Conservation (phyloP, 2,329 filamentous ascomycete genomes). For the Fusarium equiseti region DNA sequence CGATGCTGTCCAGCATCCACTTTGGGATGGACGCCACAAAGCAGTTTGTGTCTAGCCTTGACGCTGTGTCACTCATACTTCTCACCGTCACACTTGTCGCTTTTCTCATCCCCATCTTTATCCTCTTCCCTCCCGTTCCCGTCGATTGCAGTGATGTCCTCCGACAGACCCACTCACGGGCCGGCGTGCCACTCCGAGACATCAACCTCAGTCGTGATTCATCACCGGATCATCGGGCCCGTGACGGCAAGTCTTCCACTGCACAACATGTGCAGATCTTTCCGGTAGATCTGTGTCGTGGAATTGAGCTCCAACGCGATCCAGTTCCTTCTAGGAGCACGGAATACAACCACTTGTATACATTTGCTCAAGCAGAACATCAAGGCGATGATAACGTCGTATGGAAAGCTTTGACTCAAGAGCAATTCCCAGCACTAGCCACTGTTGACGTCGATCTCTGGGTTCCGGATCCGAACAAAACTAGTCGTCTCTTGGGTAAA, state of each 20-base stretch:
- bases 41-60: slow-evolving; percentile 44
- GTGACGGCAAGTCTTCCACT: slow-evolving; percentile 37
- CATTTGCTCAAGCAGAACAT: slow-evolving; percentile 73
- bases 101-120: slow-evolving; percentile 66
- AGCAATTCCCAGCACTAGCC: slow-evolving; percentile 77
- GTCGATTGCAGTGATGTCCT: slow-evolving; percentile 66
- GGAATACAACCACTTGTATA: slow-evolving; percentile 84
- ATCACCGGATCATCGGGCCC: slow-evolving; percentile 38
- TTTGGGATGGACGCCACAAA: slow-evolving; percentile 31
- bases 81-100: slow-evolving; percentile 60
- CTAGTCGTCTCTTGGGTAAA: slow-evolving; percentile 63
- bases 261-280: slow-evolving; percentile 80
- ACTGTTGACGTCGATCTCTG: slow-evolving; percentile 76
- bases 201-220: slow-evolving; percentile 54
- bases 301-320: slow-evolving; percentile 76
- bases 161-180: slow-evolving; percentile 64
- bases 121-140: slow-evolving; percentile 67
- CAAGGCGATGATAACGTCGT: slow-evolving; percentile 57
- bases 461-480: slow-evolving; percentile 72
- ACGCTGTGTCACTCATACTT: slow-evolving; percentile 54
- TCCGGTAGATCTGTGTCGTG: slow-evolving; percentile 84
- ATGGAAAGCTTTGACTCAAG: slow-evolving; percentile 80
- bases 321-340: slow-evolving; percentile 77
- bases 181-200: slow-evolving; percentile 57
- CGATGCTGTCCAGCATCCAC: slow-evolving; percentile 35